Base-by-base conservation (phyloP, 2,329 filamentous ascomycete genomes). In the Aureobasidium sp. region DNA sequence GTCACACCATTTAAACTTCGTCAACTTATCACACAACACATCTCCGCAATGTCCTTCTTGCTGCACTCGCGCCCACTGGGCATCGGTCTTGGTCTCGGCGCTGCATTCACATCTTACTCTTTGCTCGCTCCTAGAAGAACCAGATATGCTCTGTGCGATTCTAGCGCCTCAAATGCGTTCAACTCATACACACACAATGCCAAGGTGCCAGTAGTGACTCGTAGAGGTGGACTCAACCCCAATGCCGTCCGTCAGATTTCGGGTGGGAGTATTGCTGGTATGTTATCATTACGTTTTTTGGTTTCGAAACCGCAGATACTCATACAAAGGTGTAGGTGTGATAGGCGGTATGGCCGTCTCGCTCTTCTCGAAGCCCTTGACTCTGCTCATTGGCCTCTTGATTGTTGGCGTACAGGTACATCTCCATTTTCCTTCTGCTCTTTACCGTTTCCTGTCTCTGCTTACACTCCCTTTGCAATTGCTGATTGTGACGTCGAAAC, bases 301-400 rank as follows among this genome's bases (percentile, higher is more conserved):
- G 9, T 9, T 36, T 2, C 4, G 17, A 24, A 12, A 32, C 29
- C 4, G 15, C 2, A 29, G 26, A 8, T 29, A 15, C 24, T 56
- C 1, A 20, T 56, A n/a, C 2, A 3, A 9, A 8, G 2, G 6
- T 15, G 15, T 52, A 87, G 86, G 87, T 20, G 83, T 89, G 61
- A 68, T 82, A n/a, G 75, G 81, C 3, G 88, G 88, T 1, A 68
- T 92, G 36, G 75, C 87, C 0, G 80, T 92, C 29, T 85, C 85
- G 63, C 77, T 87, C 17, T 90, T 92, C 72, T 90, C 87, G 9
- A 84, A 84, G 70, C 84, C 87, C 1, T 76, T 92, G 52, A 86
- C 87, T 1, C 69, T 92, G 17, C 72, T 92, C 24, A 75, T 88
- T 24, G 88, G 88, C 0, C 69, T 90, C 13, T 74, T 85, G 10